phyloP scores from a whole-genome alignment of 768 basidiomycete species.

The Sarcodon sp. region DNA sequence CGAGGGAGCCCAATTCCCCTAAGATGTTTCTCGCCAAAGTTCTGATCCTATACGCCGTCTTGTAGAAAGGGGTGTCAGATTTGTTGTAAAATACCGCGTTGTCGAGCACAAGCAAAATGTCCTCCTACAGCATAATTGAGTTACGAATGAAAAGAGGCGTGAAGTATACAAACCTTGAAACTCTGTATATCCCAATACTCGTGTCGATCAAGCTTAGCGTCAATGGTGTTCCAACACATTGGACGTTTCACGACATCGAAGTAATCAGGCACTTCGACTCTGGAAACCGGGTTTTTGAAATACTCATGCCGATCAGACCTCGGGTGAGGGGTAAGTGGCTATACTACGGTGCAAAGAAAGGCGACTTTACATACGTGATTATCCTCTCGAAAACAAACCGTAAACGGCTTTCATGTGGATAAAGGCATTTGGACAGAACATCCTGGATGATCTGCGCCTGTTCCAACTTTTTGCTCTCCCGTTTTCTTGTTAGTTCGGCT shows the following conservation, averaged over 20 bases:
- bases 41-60: constrained; percentile 52
- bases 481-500: constrained; percentile 53
- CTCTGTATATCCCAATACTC: constrained; percentile 68
- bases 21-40: constrained; percentile 26
- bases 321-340: constrained; percentile 3
- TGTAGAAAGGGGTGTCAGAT: constrained; percentile 56
- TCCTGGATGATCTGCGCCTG: constrained; percentile 57
- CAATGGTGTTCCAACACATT: constrained; percentile 83
- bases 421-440: constrained; percentile 49
- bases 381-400: constrained; percentile 60
- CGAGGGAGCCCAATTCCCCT: constrained; percentile 24
- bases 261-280: constrained; percentile 77
- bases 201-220: constrained; percentile 67
- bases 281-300: constrained; percentile 78
- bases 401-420: constrained; percentile 50
- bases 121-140: constrained; percentile 36
- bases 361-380: constrained; percentile 36
- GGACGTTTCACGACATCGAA: constrained; percentile 76
- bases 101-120: constrained; percentile 70
- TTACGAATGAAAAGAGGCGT: neutral
- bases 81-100: constrained; percentile 88
- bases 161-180: constrained; percentile 43
- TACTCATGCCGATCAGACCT: constrained; percentile 65
- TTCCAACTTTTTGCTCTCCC: constrained; percentile 71
- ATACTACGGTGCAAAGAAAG: neutral